Base-by-base conservation (phyloP, 441 rosid species). In the Iberis amara region DNA sequence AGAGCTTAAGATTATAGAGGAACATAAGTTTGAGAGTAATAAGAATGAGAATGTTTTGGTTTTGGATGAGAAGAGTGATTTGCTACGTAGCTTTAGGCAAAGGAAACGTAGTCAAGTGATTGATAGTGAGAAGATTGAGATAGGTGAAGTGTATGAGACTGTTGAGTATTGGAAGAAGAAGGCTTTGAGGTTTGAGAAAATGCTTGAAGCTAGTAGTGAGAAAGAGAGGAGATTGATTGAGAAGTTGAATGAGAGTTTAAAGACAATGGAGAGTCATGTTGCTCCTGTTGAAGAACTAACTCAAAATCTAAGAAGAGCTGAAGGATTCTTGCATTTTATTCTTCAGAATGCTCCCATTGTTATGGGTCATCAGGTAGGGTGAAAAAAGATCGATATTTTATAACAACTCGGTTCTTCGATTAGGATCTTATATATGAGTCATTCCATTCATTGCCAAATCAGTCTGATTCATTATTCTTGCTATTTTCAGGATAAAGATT, bases 341-440 rank as follows among this genome's bases (percentile, higher is more conserved):
- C 97, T 92, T 42, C 91, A 85, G 69, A 83, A 64, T 78, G 98
- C 98, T 39, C 96, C 98, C 6, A 81, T 91, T 60, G 96, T 88
- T 18, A 86, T 88, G 35, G 96, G 98, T 0, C 96, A 92, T 78
- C 98, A 62, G 18, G 64, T 49, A 18, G 21, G 21, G 21, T 18
- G n/a, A 18, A 18, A 18, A 18, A 18, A 18, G 21, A 18, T 18
- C 21, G 21, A 18, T 18, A 18, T 18, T 18, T 18, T 18, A 18
- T 18, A 18, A 18, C 21, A 18, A 18, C 21, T 18, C 21, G 21
- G 21, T 18, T 18, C 21, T 18, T 18, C 21, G 21, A 18, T 18
- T 18, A 18, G 3, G 21, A 18, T 18, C 21, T 18, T 1, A 18
- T 18, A 18, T 18, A 18, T 18, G 21, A 18, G 21, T 18, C 21